phyloP scores from a whole-genome alignment of 495 filamentous ascomycete species.

The Articulospora tetracladia region DNA sequence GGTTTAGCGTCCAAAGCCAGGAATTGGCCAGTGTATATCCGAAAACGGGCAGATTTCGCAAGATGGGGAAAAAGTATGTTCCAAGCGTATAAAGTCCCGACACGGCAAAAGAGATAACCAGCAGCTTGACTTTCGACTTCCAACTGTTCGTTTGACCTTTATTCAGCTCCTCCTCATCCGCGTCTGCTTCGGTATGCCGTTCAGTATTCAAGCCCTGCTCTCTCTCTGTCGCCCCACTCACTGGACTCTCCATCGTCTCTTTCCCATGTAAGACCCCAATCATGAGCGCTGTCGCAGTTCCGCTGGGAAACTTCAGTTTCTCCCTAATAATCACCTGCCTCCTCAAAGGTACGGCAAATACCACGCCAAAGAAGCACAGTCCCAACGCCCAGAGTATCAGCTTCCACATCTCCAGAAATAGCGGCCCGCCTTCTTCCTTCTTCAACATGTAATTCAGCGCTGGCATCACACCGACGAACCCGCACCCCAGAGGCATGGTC shows the following conservation, averaged over 20 bases:
- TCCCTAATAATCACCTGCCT: conserved; percentile 90
- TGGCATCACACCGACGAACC: conserved; percentile 89
- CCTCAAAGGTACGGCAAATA: conserved; percentile 85
- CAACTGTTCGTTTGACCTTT: conserved; percentile 32
- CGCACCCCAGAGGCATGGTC: conserved; percentile 94
- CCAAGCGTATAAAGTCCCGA: conserved; percentile 68
- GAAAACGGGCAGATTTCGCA: conserved; percentile 82
- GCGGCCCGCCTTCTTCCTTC: conserved; percentile 70
- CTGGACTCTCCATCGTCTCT: conserved; percentile 14
- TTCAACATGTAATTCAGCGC: conserved; percentile 83
- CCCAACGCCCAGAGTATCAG: conserved; percentile 86
- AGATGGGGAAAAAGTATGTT: conserved; percentile 85
- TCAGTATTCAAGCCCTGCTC: not conserved
- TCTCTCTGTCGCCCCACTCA: not conserved
- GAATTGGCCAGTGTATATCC: conserved; percentile 66
- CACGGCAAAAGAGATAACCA: conserved; percentile 47
- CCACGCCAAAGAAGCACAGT: conserved; percentile 90
- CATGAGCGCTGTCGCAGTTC: conserved; percentile 92
- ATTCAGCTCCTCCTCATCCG: conserved; percentile 18
- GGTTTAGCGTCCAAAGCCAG: conserved; percentile 97
- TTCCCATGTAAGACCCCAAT: conserved; percentile 80
- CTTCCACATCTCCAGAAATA: conserved; percentile 68
- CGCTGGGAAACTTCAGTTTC: conserved; percentile 88
- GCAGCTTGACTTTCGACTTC: conserved; percentile 47
- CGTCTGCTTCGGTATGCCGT: not conserved